Base-by-base conservation (phyloP, 495 filamentous ascomycete genomes). In the Saxophila tyrrhenica region DNA sequence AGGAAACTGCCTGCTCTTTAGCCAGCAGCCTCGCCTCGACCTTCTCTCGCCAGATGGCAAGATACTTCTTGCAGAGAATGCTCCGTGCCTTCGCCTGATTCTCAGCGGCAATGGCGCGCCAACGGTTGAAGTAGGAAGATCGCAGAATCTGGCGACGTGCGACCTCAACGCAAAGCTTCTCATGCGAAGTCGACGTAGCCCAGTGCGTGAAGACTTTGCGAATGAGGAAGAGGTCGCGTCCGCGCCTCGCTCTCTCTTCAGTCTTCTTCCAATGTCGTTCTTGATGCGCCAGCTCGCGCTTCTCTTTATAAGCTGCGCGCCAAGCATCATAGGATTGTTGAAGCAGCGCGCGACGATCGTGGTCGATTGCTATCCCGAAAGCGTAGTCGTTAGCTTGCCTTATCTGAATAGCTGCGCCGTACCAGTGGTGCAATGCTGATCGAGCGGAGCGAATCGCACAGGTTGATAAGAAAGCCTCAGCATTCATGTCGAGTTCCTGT, bases 151-250 rank as follows among this genome's bases (percentile, higher is more conserved):
- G 85, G 56, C 76, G 69, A 52, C 83, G 76, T 22, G 83, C 86
- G 48, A 76, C 70, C 20, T 73, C 73, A 2, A 81, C 83, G 38
- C 69, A 73, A 54, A 75, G 69, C 17, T 78, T 71, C 58, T 83
- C 76, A 45, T 88, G 82, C 7, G 72, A 73, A 38, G 80, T 71
- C 17, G 75, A 69, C 47, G 80, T 76, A 24, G 78, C 78, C 86
- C 86, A 91, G 59, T 87, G 82, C 2, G 78, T 78, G 59, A 89
- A 87, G 2, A 84, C 81, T 64, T 84, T 85, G 1, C 79, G 80
- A 57, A 89, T 67, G 25, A 87, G 69, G 62, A 81, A 81, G 20
- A 86, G 62, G 62, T 85, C 75, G 47, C 83, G 75, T 21, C 83
- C 81, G 54, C 75, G 76, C 17, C 65, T 72, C 24, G 83, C 81